A percentile compares a stretch with the other conserved stretches of the same genome.
These are phyloP conservation scores for Fusarium armeniacum DNA, from an alignment of 2,329 filamentous ascomycete species.

Conservation along the genomic window DNA sequence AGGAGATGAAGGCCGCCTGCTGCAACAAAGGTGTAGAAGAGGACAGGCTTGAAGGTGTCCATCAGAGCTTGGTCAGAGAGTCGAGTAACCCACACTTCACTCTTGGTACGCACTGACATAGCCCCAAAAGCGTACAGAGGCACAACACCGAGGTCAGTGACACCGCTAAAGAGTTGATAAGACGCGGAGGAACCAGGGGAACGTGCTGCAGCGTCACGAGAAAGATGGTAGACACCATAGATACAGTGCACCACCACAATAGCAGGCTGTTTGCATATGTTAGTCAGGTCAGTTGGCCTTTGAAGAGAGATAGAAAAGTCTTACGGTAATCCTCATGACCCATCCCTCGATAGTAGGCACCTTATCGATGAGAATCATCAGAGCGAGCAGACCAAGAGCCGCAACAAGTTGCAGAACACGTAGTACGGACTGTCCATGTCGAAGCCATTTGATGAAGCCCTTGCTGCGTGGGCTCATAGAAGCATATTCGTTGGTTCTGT, in stretches of 20 bases:
- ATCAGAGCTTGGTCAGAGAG: constrained; percentile 70
- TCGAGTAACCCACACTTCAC: constrained; percentile 74
- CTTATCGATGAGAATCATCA: constrained; percentile 82
- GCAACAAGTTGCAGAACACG: constrained; percentile 76
- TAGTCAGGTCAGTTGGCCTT: constrained; percentile 16
- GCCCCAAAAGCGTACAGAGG: constrained; percentile 70
- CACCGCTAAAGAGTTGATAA: constrained; percentile 86
- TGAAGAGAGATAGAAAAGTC: constrained; percentile 50
- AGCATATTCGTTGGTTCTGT: constrained; percentile 71
- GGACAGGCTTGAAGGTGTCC: constrained; percentile 72
- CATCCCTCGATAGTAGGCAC: constrained; percentile 76
- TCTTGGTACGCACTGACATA: constrained; percentile 61
- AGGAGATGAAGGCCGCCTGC: constrained; percentile 77
- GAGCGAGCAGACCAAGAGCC: constrained; percentile 78
- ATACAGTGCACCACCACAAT: constrained; percentile 77
- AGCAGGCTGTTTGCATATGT: constrained; percentile 72
- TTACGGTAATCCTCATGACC: constrained; percentile 82
- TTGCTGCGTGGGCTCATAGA: constrained; percentile 80
- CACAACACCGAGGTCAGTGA: constrained; percentile 74
- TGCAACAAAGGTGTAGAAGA: constrained; percentile 76
- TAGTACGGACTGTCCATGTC: constrained; percentile 77
- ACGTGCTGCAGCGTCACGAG: constrained; percentile 76
- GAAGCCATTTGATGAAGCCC: constrained; percentile 75
- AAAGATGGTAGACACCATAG: constrained; percentile 87
- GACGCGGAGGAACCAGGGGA: constrained; percentile 86